Conservation (phyloP, 2,329 filamentous ascomycete species). For the Penicillium thymicola region DNA sequence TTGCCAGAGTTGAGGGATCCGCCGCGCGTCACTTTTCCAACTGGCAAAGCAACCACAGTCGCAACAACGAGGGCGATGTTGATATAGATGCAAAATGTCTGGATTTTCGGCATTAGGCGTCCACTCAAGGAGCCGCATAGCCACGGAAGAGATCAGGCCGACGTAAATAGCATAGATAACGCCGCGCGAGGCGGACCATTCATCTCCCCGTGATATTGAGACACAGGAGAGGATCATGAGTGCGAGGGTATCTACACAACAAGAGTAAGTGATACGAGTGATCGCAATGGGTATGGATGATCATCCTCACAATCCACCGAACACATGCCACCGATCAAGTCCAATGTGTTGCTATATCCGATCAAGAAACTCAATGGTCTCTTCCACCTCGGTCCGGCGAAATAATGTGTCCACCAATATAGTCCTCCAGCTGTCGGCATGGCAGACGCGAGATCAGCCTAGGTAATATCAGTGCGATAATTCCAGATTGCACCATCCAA, state of each 20-base stretch:
- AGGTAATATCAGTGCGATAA: background rate
- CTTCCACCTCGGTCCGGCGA: slow-evolving; percentile 52
- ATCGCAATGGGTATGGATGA: background rate
- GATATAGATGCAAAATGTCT: slow-evolving; percentile 54
- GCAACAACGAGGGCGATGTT: slow-evolving; percentile 56
- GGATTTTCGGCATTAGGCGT: slow-evolving; percentile 58
- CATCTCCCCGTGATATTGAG: slow-evolving; percentile 55
- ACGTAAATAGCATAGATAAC: slow-evolving; percentile 58
- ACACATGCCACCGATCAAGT: slow-evolving; percentile 59
- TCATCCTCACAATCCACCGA: slow-evolving; percentile 55
- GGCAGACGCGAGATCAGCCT: slow-evolving; percentile 52
- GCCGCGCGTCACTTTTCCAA: slow-evolving; percentile 42
- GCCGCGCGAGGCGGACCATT: slow-evolving; percentile 55
- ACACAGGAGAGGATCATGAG: slow-evolving; percentile 52
- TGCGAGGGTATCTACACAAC: slow-evolving; percentile 26
- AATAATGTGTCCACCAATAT: slow-evolving; percentile 61
- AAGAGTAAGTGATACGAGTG: background rate
- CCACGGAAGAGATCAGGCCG: slow-evolving; percentile 53
- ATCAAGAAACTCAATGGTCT: slow-evolving; percentile 59
- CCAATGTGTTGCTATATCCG: slow-evolving; percentile 61
- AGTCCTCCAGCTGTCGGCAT: slow-evolving; percentile 60
- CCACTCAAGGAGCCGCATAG: slow-evolving; percentile 53
- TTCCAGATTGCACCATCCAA: background rate
- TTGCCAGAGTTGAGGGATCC: slow-evolving; percentile 34
- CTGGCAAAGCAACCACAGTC: slow-evolving; percentile 56